Percentiles rank a stretch among this genome's conserved stretches.
phyloP scores from a whole-genome alignment of 352 stramenopile species.

The Phytophthora uliginosa region DNA sequence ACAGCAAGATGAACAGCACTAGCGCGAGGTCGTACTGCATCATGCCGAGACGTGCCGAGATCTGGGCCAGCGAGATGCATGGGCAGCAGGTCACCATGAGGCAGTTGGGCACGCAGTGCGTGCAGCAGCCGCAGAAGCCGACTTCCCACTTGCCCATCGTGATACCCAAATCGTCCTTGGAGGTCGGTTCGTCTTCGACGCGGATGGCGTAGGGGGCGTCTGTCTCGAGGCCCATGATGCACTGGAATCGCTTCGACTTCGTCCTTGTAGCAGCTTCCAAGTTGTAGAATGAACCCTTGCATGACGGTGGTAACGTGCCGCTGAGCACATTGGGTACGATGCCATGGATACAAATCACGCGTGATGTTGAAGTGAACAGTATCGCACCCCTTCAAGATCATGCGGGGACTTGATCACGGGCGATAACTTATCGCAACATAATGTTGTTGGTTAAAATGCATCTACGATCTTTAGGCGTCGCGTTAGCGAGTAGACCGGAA shows the following conservation, averaged over 20 bases:
- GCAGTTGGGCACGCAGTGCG: conserved; percentile 51
- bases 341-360: not conserved
- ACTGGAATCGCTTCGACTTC: not conserved
- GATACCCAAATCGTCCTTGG: conserved; percentile 7
- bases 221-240: not conserved
- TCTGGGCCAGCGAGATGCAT: conserved; percentile 55
- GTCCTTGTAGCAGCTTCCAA: conserved; percentile 4
- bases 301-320: not conserved
- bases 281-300: not conserved
- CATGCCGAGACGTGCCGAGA: conserved; percentile 45
- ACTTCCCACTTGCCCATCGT: conserved; percentile 38
- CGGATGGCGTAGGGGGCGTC: conserved; percentile 17
- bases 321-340: not conserved
- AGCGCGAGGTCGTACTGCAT: conserved; percentile 32
- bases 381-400: not conserved
- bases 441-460: not conserved
- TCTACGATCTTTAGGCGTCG: too few species aligned
- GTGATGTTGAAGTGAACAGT: not conserved
- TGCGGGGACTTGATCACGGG: too few species aligned
- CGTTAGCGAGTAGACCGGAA: conserved; percentile 38
- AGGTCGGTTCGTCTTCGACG: conserved; percentile 17
- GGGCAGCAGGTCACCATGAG: conserved; percentile 52
- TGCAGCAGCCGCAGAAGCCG: conserved; percentile 52
- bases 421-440: too few species aligned
- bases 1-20: conserved; percentile 29